Evolutionary conservation across 1,284 basidiomycete genomes (phyloP), one percentile per base, ranked within the genome.

Genomic region (Pseudozyma hubeiensis): DNA sequence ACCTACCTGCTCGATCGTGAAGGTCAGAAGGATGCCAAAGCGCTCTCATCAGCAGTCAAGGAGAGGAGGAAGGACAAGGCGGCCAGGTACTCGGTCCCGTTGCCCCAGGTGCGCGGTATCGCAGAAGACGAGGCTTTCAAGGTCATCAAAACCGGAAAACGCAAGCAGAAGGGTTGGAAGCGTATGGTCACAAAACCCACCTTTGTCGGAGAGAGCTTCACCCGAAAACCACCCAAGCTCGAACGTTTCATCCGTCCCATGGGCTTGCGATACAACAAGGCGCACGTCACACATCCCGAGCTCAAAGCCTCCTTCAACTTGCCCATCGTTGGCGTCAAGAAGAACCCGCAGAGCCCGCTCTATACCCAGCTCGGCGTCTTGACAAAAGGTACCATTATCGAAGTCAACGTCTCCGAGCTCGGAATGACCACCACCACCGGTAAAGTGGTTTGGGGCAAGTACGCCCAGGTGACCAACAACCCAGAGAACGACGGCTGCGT

Each of bases 121-220:
- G 95, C 96, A 17, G 97, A 99, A 85, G 97, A 99, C 82, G 97
- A 99, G 88, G 97, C 96, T 90, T 99, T 99, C 89, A 98, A 97
- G 88, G 97, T 99, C 37, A 89, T 99, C 89, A 93, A 95, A 88
- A 96, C 96, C 0, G 97, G 97, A 60, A 98, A 98, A 88, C 92
- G 90, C 84, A 98, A 96, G 87, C 90, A 89, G 84, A 99, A 99
- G 86, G 90, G 92, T 30, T 99, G 97, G 97, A 99, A 99, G 87
- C 90, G 97, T 77, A 98, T 99, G 96, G 93, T 99, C 74, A 97
- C 95, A 75, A 99, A 99, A 87, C 95, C 96, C 47, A 98, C 96
- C 2, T 99, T 99, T 84, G 96, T 99, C 45, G 96, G 96, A 10
- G 95, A 97, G 86, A 92, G 93, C 40, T 99, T 99, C 85, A 99